A percentile compares a stretch with the other conserved stretches of the same genome.
Conservation (phyloP, 2,329 filamentous ascomycete species). For the Immersiporthe knoxdaviesiana region DNA sequence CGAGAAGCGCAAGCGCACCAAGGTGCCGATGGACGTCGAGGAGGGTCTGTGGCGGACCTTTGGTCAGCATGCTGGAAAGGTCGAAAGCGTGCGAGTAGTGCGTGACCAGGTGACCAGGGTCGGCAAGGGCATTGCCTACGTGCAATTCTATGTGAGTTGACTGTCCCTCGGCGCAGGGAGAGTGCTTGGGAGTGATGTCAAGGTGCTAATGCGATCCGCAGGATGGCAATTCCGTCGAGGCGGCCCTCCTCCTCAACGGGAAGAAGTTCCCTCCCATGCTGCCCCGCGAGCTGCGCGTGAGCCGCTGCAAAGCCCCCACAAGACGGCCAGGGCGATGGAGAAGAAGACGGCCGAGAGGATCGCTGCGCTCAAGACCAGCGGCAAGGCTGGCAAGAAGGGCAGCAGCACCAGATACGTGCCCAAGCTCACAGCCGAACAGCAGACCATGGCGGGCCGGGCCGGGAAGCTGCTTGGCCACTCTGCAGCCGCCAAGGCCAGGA, state of each 20-base stretch:
- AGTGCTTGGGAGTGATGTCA: not conserved
- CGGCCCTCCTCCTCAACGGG: slow-evolving; percentile 83
- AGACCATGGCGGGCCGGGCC: slow-evolving; percentile 73
- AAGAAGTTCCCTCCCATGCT: slow-evolving; percentile 95
- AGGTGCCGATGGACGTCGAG: slow-evolving; percentile 81
- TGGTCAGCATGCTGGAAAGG: slow-evolving; percentile 70
- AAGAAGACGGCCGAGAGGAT: slow-evolving; percentile 46
- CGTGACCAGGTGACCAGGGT: slow-evolving; percentile 88
- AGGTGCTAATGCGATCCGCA: slow-evolving; percentile 37
- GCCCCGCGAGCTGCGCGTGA: slow-evolving; percentile 84
- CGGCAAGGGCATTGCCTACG: slow-evolving; percentile 96
- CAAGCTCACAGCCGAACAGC: slow-evolving; percentile 71
- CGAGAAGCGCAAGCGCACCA: slow-evolving; percentile 66
- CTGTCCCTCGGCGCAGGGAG: slow-evolving; percentile 5
- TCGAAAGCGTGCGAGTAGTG: slow-evolving; percentile 92
- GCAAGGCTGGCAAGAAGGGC: slow-evolving; percentile 41
- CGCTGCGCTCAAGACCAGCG: slow-evolving; percentile 21
- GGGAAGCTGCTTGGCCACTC: slow-evolving; percentile 74
- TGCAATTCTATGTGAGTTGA: slow-evolving; percentile 77
- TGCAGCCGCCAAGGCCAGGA: slow-evolving; percentile 47
- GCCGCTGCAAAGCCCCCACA: slow-evolving; percentile 78
- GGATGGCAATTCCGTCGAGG: slow-evolving; percentile 85
- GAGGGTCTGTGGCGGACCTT: slow-evolving; percentile 91
- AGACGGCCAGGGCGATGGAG: slow-evolving; percentile 58
- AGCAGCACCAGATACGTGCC: slow-evolving; percentile 61